Percentiles rank a stretch among this genome's conserved stretches.
These are phyloP conservation scores for Curvularia sp. DNA, from an alignment of 2,329 filamentous ascomycete genomes.

Conservation along the genomic window DNA sequence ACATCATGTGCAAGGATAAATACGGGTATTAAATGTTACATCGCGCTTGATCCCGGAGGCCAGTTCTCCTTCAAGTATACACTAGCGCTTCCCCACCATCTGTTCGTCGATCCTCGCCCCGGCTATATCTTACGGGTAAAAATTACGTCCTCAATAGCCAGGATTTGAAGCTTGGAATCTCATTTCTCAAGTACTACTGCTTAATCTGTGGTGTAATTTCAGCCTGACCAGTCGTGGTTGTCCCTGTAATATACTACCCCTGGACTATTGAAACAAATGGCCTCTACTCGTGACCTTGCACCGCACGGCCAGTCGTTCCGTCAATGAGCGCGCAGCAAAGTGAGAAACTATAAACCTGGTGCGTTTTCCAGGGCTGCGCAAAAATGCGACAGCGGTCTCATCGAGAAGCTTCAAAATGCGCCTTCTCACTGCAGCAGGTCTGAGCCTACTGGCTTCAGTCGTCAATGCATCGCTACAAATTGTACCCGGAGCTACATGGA, in stretches of 20 bases:
- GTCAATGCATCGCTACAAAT: conserved; percentile 47
- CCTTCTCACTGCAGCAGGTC: conserved; percentile 14
- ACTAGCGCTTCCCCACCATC: conserved; percentile 29
- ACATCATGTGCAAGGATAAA: conserved; percentile 7
- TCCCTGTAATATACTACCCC: conserved; percentile 1
- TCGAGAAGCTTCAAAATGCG: conserved; percentile 29
- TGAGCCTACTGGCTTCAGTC: conserved; percentile 28
- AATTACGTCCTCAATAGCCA: background rate
- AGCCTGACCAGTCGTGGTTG: background rate
- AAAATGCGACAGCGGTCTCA: background rate
- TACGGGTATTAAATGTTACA: conserved; percentile 19
- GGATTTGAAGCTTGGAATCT: background rate
- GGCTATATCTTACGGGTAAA: conserved; percentile 15
- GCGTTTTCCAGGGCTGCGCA: background rate
- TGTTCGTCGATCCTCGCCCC: conserved; percentile 16
- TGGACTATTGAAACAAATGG: conserved; percentile 8
- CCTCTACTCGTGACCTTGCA: conserved; percentile 21
- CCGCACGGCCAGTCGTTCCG: conserved; percentile 6
- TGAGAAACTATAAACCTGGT: background rate
- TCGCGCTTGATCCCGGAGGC: conserved; percentile 19
- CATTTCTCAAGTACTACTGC: background rate
- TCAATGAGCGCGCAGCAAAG: conserved; percentile 16
- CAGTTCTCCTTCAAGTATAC: conserved; percentile 5
- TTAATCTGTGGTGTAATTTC: conserved; percentile 1
- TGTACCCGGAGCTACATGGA: conserved; percentile 51